Evolutionary conservation across 2,329 filamentous ascomycete species (phyloP).

Genomic region (Hyphodiscus sp.): DNA sequence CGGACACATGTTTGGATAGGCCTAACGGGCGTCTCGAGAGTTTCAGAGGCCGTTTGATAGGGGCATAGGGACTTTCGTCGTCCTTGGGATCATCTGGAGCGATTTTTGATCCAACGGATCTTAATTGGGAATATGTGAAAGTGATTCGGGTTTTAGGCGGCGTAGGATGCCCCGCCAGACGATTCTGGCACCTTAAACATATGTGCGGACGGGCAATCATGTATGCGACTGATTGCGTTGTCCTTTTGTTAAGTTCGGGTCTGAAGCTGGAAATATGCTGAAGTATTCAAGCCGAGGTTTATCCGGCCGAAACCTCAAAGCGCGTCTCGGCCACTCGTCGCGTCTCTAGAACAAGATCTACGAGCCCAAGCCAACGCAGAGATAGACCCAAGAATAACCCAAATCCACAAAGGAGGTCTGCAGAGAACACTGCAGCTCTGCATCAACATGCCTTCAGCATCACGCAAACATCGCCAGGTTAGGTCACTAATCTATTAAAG

Average conservation of each 20-base stretch:
- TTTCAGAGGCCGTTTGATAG: neutral
- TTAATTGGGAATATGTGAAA: slow-evolving; percentile 11
- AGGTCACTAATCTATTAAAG: slow-evolving; percentile 2
- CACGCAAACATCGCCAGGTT: slow-evolving; percentile 22
- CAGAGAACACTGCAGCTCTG: neutral
- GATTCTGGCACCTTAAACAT: slow-evolving; percentile 29
- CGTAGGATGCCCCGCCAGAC: slow-evolving; percentile 15
- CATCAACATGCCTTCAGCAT: slow-evolving; percentile 21
- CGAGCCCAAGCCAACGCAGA: neutral
- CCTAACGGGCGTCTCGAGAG: neutral
- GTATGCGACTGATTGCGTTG: slow-evolving; percentile 21
- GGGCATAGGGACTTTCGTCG: neutral
- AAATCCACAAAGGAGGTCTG: too few relatives aligned
- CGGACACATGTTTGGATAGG: neutral
- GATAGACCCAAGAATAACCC: too few relatives aligned
- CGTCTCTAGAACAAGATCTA: neutral
- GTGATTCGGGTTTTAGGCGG: slow-evolving; percentile 4
- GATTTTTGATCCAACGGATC: neutral
- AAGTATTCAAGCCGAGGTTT: neutral
- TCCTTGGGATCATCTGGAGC: slow-evolving; percentile 1
- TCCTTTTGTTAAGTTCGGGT: neutral
- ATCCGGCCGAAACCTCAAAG: neutral
- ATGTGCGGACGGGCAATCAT: slow-evolving; percentile 29
- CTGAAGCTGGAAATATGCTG: neutral
- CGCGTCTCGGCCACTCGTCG: neutral